Evolutionary conservation across 495 filamentous ascomycete genomes (phyloP).

Genomic region (Podospora fimiseda): DNA sequence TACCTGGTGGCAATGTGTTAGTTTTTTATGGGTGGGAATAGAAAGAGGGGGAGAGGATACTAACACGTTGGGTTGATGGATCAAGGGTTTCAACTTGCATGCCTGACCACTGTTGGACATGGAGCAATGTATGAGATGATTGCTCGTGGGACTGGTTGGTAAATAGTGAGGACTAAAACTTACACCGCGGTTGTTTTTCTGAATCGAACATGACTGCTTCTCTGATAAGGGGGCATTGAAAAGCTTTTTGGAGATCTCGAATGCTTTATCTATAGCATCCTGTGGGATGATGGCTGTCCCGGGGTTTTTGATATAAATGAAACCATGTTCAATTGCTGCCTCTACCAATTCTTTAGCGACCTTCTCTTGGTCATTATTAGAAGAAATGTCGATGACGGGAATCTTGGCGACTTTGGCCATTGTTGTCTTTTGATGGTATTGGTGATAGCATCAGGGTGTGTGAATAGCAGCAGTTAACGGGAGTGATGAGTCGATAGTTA

Average conservation of each 20-base stretch:
- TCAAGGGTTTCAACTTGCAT: conserved; percentile 89
- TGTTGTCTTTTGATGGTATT: too few species aligned
- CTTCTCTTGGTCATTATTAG: conserved; percentile 42
- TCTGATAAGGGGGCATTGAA: conserved; percentile 65
- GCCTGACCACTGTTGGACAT: conserved; percentile 55
- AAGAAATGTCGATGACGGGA: conserved; percentile 74
- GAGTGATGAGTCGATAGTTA: too few species aligned
- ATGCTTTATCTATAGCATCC: conserved; percentile 66
- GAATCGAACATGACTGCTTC: conserved; percentile 68
- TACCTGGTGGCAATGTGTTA: conserved; percentile 41
- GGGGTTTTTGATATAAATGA: conserved; percentile 74
- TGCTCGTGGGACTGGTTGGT: too few species aligned
- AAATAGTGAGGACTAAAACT: neutral
- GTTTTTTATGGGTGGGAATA: neutral
- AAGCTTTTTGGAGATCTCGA: conserved; percentile 69
- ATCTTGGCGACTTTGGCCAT: conserved; percentile 52
- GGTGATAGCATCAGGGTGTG: too few species aligned
- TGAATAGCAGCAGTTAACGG: too few species aligned
- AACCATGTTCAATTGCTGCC: conserved; percentile 75
- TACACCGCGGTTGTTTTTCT: conserved; percentile 68
- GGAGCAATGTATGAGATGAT: too few species aligned
- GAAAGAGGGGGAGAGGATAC: neutral
- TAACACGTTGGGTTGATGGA: conserved; percentile 72
- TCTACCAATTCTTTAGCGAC: conserved; percentile 68
- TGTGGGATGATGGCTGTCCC: conserved; percentile 57